phyloP scores from a whole-genome alignment of 2,329 filamentous ascomycete genomes.

The Exophiala viscosa region DNA sequence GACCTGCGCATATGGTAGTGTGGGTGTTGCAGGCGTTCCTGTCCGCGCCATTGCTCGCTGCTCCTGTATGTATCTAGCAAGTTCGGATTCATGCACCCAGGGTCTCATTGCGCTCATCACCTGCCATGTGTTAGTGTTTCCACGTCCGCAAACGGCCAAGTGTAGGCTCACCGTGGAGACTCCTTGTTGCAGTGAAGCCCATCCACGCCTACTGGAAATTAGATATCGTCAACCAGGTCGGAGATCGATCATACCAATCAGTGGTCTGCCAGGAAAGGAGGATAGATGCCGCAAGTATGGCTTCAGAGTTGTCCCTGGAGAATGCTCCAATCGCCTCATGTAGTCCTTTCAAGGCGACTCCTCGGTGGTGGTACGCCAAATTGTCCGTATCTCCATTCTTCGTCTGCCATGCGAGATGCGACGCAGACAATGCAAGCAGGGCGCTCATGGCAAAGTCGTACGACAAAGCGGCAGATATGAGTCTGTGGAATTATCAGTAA shows the following conservation, averaged over 20 bases:
- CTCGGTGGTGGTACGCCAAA: slow-evolving; percentile 84
- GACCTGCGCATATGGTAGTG: slow-evolving; percentile 31
- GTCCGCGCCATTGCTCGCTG: slow-evolving; percentile 38
- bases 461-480: slow-evolving; percentile 75
- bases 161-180: slow-evolving; percentile 71
- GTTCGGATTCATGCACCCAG: slow-evolving; percentile 82
- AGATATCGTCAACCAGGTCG: slow-evolving; percentile 30
- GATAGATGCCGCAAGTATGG: slow-evolving; percentile 84
- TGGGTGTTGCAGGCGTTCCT: slow-evolving; percentile 34
- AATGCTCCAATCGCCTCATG: slow-evolving; percentile 84
- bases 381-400: slow-evolving; percentile 80
- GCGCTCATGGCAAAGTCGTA: slow-evolving; percentile 92
- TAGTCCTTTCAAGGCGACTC: slow-evolving; percentile 78
- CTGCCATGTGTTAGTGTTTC: slow-evolving; percentile 41
- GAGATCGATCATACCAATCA: slow-evolving; percentile 70
- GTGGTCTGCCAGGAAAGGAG: slow-evolving; percentile 93
- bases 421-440: slow-evolving; percentile 87
- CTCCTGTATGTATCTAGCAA: slow-evolving; percentile 41
- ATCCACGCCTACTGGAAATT: slow-evolving; percentile 66
- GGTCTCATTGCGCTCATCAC: slow-evolving; percentile 87
- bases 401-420: slow-evolving; percentile 85
- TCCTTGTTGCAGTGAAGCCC: slow-evolving; percentile 89
- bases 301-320: slow-evolving; percentile 81
- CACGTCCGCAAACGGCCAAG: background rate
- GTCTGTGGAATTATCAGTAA: slow-evolving; percentile 50